phyloP scores from a whole-genome alignment of 768 basidiomycete species.

The Cystobasidiopsis lactophilus region DNA sequence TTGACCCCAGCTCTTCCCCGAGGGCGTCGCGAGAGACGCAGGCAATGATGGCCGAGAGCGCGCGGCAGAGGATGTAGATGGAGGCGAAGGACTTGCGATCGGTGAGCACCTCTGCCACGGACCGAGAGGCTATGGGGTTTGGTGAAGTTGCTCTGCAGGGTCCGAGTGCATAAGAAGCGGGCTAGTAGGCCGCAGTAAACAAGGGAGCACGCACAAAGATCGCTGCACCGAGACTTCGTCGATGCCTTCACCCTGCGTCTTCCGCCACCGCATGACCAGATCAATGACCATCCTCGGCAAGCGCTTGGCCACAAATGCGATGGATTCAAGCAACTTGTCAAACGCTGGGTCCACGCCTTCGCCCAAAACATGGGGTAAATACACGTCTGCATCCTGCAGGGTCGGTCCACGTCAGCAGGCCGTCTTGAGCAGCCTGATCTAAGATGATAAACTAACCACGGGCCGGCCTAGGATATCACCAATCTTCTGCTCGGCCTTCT shows the following conservation, averaged over 20 bases:
- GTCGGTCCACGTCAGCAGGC: neutral
- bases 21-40: constrained; percentile 52
- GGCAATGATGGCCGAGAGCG: constrained; percentile 53
- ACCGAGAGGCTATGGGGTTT: neutral
- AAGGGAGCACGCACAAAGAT: constrained; percentile 18
- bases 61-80: constrained; percentile 74
- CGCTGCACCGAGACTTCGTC: constrained; percentile 21
- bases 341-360: constrained; percentile 51
- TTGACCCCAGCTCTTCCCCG: constrained; percentile 53
- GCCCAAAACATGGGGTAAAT: constrained; percentile 48
- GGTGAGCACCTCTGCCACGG: constrained; percentile 13
- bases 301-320: constrained; percentile 66
- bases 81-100: constrained; percentile 44
- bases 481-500: constrained; percentile 53
- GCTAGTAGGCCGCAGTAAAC: constrained; percentile 7
- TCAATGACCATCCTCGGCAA: constrained; percentile 66
- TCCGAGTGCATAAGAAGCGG: neutral
- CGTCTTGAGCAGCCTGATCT: neutral
- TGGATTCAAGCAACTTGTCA: constrained; percentile 60
- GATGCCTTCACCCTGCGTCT: constrained; percentile 41
- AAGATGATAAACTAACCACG: constrained; percentile 32
- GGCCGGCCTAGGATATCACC: constrained; percentile 45
- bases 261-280: constrained; percentile 67
- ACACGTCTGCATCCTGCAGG: neutral
- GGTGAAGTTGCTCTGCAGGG: neutral